phyloP scores from a whole-genome alignment of 2,329 filamentous ascomycete species.

The Nothopassalora personata region DNA sequence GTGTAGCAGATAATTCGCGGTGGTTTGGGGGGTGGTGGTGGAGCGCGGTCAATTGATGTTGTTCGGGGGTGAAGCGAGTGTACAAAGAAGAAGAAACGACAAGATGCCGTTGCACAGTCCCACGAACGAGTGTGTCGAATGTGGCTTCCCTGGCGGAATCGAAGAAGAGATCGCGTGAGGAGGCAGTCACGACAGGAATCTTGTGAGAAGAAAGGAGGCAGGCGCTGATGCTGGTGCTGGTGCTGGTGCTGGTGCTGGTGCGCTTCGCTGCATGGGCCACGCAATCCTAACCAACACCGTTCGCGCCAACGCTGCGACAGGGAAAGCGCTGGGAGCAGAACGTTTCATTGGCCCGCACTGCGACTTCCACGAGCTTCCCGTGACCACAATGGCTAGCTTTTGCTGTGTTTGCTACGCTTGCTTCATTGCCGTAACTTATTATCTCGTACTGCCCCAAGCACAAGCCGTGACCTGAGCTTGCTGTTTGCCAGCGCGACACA shows the following conservation, averaged over 20 bases:
- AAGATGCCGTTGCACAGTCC: slow-evolving; percentile 1
- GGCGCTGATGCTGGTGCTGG: too few species aligned
- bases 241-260: too few species aligned
- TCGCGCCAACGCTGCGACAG: neutral
- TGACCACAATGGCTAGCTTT: neutral
- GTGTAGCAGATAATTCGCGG: slow-evolving; percentile 1
- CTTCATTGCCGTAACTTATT: neutral
- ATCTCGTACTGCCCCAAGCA: neutral
- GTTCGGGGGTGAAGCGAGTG: slow-evolving; percentile 7
- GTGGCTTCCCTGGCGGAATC: slow-evolving; percentile 5
- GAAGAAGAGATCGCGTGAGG: slow-evolving; percentile 1
- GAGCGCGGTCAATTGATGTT: slow-evolving; percentile 2
- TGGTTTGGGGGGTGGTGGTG: neutral
- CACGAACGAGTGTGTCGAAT: slow-evolving; percentile 8
- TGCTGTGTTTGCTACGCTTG: neutral
- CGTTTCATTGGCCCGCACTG: neutral
- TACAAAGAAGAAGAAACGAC: slow-evolving; percentile 9
- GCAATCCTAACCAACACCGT: slow-evolving; percentile 4
- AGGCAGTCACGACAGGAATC: slow-evolving; percentile 8
- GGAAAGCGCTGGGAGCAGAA: neutral
- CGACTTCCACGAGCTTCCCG: neutral
- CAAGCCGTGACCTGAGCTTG: neutral
- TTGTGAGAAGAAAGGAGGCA: slow-evolving; percentile 8
- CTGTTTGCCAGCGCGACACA: neutral
- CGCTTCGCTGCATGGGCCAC: neutral